Conservation (phyloP, 2,329 filamentous ascomycete genomes). For the Exophiala mesophila region DNA sequence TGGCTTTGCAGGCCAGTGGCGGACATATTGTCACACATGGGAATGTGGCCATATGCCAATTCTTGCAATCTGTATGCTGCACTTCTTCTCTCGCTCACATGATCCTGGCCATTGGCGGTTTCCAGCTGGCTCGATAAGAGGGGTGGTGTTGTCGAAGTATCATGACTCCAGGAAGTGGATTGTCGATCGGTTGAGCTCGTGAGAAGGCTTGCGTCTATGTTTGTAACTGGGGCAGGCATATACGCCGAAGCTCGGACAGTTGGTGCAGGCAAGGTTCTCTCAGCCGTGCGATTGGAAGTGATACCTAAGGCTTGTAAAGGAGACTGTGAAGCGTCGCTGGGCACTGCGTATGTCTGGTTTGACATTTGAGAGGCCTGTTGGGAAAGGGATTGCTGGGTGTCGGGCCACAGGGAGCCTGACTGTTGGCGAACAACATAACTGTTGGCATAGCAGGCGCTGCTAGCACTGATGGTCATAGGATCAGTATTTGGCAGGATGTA, state of each 20-base stretch:
- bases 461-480: constrained; percentile 22
- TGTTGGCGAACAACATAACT: constrained; percentile 13
- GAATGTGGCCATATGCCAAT: constrained; percentile 30
- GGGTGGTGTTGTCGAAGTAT: constrained; percentile 4
- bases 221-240: constrained; percentile 3
- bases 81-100: constrained; percentile 21
- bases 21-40: constrained; percentile 24
- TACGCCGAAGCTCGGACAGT: constrained; percentile 8
- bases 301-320: constrained; percentile 9
- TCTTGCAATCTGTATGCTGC: constrained; percentile 28
- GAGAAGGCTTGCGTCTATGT: constrained; percentile 8
- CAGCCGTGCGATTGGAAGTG: constrained; percentile 9
- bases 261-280: constrained; percentile 17
- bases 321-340: constrained; percentile 8
- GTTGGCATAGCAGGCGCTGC: constrained; percentile 16
- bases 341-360: constrained; percentile 7
- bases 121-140: constrained; percentile 9
- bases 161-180: constrained; percentile 9
- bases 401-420: constrained; percentile 16
- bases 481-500: constrained; percentile 35
- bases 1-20: constrained; percentile 2
- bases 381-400: constrained; percentile 12
- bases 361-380: constrained; percentile 10
- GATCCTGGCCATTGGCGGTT: constrained; percentile 15
- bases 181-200: constrained; percentile 5